phyloP scores from a whole-genome alignment of 2,329 filamentous ascomycete species.

The Fusarium sp. region DNA sequence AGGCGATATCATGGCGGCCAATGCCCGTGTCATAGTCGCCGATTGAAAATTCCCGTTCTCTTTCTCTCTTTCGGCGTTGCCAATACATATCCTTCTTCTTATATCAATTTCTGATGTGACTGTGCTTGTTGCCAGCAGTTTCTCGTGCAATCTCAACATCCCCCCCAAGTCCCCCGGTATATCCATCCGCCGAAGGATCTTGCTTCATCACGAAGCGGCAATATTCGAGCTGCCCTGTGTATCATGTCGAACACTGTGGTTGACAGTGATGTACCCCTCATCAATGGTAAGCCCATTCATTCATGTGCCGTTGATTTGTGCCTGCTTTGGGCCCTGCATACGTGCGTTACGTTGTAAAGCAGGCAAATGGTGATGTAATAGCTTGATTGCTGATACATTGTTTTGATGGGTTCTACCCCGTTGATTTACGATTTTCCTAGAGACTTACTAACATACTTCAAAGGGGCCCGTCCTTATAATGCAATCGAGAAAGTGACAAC shows the following conservation, averaged over 20 bases:
- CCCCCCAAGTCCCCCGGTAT: background rate
- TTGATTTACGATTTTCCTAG: background rate
- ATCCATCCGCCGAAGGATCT: conserved; percentile 11
- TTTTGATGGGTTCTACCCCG: background rate
- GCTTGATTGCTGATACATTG: background rate
- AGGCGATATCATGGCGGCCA: conserved; percentile 29
- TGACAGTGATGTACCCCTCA: conserved; percentile 5
- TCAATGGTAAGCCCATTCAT: conserved; percentile 35
- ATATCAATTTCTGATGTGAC: conserved; percentile 28
- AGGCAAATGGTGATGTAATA: conserved; percentile 2
- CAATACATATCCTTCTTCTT: background rate
- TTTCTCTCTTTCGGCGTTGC: background rate
- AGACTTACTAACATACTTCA: conserved; percentile 13
- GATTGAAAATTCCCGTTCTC: conserved; percentile 19
- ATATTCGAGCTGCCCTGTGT: background rate
- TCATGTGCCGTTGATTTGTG: background rate
- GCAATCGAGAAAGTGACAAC: conserved; percentile 39
- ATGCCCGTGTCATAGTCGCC: conserved; percentile 27
- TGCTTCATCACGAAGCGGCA: background rate
- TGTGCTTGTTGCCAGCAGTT: conserved; percentile 4
- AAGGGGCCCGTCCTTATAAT: conserved; percentile 15
- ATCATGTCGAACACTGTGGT: conserved; percentile 32
- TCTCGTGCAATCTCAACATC: conserved; percentile 13
- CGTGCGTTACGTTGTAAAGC: background rate
- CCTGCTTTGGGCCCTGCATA: background rate